A percentile compares a stretch with the other conserved stretches of the same genome.
phyloP scores from a whole-genome alignment of 2,329 filamentous ascomycete species.

The Fusarium succisae region DNA sequence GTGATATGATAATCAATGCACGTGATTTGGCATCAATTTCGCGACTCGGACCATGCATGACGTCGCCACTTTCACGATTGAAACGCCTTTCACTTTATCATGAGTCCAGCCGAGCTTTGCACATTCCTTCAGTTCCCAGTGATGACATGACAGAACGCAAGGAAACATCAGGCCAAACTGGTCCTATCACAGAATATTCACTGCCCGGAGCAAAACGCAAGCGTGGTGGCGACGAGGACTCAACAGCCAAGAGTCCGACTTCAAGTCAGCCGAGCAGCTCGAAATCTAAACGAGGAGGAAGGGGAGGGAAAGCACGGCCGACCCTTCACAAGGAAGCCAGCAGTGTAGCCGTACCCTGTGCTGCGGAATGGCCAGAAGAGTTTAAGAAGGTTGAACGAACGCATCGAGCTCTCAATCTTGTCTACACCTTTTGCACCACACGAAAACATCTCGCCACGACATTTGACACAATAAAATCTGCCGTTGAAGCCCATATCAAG shows the following conservation, averaged over 20 bases:
- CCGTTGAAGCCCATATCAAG: conserved; percentile 86
- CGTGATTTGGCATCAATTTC: conserved; percentile 52
- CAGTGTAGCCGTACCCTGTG: conserved; percentile 40
- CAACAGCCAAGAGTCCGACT: conserved; percentile 3
- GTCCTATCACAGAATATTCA: neutral
- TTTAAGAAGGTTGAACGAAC: conserved; percentile 79
- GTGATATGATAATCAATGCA: conserved; percentile 26
- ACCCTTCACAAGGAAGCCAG: conserved; percentile 32
- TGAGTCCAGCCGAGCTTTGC: neutral
- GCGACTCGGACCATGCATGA: conserved; percentile 39
- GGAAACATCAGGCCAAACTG: conserved; percentile 2
- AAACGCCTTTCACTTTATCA: neutral
- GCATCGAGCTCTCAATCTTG: conserved; percentile 87
- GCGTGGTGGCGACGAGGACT: conserved; percentile 17
- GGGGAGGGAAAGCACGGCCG: conserved; percentile 11
- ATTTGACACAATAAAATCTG: conserved; percentile 84
- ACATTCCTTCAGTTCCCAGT: neutral
- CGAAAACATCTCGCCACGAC: conserved; percentile 93
- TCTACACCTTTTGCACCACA: conserved; percentile 94
- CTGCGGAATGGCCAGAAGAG: conserved; percentile 74
- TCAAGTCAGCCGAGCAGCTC: conserved; percentile 9
- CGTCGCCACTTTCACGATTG: conserved; percentile 25
- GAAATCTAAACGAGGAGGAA: conserved; percentile 4
- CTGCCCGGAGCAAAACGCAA: conserved; percentile 35
- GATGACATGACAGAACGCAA: conserved; percentile 8